Evolutionary conservation across 1,284 basidiomycete species (phyloP).

Genomic region (Tilletiaria anomala): DNA sequence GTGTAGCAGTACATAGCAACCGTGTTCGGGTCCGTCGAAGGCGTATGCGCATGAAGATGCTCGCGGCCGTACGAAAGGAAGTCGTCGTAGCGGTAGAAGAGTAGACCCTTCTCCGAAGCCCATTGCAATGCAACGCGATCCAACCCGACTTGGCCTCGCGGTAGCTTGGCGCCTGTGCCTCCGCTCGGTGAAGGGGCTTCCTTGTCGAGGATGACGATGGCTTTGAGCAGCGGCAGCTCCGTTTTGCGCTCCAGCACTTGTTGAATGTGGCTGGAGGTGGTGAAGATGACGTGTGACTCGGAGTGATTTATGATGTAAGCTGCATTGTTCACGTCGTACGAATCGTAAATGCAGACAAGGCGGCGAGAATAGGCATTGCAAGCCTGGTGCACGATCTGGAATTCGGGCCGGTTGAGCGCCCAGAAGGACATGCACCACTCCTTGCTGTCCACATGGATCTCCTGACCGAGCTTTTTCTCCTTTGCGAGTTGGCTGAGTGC

Average conservation of each 20-base stretch:
- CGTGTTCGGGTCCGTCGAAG: slow-evolving; percentile 47
- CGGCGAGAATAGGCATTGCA: slow-evolving; percentile 22
- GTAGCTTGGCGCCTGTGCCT: slow-evolving; percentile 13
- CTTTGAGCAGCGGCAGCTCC: slow-evolving; percentile 26
- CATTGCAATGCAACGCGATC: neutral
- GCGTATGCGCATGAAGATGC: slow-evolving; percentile 51
- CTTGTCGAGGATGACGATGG: slow-evolving; percentile 27
- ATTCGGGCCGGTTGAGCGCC: slow-evolving; percentile 15
- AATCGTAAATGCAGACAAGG: slow-evolving; percentile 29
- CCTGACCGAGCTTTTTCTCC: slow-evolving; percentile 32
- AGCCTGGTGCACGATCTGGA: slow-evolving; percentile 19
- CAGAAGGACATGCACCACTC: neutral
- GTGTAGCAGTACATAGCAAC: slow-evolving; percentile 75
- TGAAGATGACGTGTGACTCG: slow-evolving; percentile 25
- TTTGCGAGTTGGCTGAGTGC: slow-evolving; percentile 43
- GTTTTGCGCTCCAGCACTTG: slow-evolving; percentile 15
- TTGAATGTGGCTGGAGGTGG: slow-evolving; percentile 30
- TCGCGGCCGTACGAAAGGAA: slow-evolving; percentile 22
- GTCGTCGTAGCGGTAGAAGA: slow-evolving; percentile 21
- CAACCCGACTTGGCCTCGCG: slow-evolving; percentile 7
- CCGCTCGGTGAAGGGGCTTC: slow-evolving; percentile 1
- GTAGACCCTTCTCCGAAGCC: slow-evolving; percentile 10
- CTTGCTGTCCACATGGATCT: slow-evolving; percentile 40
- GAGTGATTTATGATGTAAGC: slow-evolving; percentile 33
- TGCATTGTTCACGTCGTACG: slow-evolving; percentile 28